A percentile compares a stretch with the other conserved stretches of the same genome.
phyloP scores from a whole-genome alignment of 208 protist species.

The Leishmania guyanensis region DNA sequence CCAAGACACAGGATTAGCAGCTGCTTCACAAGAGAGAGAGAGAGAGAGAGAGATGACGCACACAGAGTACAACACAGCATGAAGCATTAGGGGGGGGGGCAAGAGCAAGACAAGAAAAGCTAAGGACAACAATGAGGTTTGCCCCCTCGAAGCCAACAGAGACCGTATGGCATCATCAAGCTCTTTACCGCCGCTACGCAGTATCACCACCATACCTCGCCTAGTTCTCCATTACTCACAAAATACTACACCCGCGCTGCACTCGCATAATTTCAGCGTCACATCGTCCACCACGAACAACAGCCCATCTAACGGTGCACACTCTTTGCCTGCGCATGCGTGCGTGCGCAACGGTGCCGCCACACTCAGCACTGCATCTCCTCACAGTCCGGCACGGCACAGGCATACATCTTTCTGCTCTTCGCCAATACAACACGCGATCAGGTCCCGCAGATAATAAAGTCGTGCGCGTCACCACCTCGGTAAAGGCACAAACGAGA shows the following conservation, averaged over 20 bases:
- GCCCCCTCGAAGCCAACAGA: background rate
- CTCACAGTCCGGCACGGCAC: conserved; percentile 3
- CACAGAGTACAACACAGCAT: background rate
- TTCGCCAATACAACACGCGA: conserved; percentile 16
- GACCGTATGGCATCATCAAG: background rate
- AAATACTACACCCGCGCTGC: background rate
- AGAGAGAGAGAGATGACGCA: background rate
- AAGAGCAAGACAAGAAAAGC: background rate
- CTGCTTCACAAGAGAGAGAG: background rate
- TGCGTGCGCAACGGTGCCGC: background rate
- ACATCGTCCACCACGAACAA: background rate
- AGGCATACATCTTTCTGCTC: conserved; percentile 36
- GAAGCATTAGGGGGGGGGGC: background rate
- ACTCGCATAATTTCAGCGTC: background rate
- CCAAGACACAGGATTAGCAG: background rate
- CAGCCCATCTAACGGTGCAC: background rate
- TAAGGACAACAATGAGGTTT: background rate
- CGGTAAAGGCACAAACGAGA: background rate
- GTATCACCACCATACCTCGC: background rate
- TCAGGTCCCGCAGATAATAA: conserved; percentile 56
- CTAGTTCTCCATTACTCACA: background rate
- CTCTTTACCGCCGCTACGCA: background rate
- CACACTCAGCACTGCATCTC: conserved; percentile 14
- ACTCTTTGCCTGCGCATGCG: background rate
- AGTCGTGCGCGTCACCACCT: conserved; percentile 36